phyloP scores from a whole-genome alignment of 345 rosid genomes.

The Kernera saxatilis region DNA sequence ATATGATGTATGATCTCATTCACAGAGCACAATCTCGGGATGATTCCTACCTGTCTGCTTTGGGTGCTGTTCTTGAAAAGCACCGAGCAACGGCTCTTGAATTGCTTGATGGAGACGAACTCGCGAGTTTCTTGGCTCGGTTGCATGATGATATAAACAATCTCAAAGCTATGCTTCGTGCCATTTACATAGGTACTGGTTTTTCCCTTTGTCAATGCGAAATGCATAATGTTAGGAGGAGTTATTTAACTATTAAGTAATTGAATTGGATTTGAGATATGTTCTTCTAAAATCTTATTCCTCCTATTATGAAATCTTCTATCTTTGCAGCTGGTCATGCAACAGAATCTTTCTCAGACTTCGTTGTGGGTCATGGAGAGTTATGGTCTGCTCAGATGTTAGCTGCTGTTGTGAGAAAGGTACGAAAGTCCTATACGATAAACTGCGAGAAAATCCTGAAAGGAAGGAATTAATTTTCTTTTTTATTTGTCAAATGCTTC shows the following conservation, averaged over 20 bases:
- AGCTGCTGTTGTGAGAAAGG: constrained; percentile 77
- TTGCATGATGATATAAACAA: constrained; percentile 70
- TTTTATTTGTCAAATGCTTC: not conserved
- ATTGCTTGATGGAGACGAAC: constrained; percentile 71
- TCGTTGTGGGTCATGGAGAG: constrained; percentile 96
- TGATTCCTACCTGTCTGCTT: constrained; percentile 69
- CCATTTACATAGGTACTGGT: constrained; percentile 72
- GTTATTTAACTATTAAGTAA: not conserved
- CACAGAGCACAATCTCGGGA: constrained; percentile 74
- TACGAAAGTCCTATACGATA: constrained; percentile 4
- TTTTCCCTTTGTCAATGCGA: not conserved
- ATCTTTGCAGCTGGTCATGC: constrained; percentile 88
- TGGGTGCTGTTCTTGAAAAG: constrained; percentile 71
- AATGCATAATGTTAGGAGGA: not conserved
- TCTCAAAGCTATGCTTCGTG: constrained; percentile 96
- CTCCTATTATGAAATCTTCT: constrained; percentile 7
- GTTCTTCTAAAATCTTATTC: not conserved
- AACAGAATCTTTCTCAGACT: constrained; percentile 92
- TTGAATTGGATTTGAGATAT: not conserved
- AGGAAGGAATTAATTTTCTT: not conserved
- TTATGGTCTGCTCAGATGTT: constrained; percentile 96
- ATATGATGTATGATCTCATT: constrained; percentile 92
- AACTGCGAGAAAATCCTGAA: not conserved
- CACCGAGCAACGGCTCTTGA: constrained; percentile 71
- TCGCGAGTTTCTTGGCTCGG: constrained; percentile 54